phyloP scores from a whole-genome alignment of 1,284 basidiomycete genomes.

The Cryptococcus maquisensis region DNA sequence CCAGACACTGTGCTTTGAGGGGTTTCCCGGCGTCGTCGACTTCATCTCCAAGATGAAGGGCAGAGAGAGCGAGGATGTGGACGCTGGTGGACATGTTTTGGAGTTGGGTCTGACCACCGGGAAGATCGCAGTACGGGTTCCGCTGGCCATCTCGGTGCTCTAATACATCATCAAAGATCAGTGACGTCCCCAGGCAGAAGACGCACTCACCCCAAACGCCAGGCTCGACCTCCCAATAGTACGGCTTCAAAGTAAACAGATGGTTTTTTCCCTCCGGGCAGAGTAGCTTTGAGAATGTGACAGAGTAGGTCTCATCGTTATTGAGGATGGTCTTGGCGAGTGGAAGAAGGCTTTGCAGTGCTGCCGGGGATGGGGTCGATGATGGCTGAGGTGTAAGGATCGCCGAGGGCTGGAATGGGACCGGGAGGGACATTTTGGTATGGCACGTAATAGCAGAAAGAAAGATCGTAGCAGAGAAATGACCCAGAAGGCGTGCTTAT shows the following conservation, averaged over 20 bases:
- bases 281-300: constrained; percentile 21
- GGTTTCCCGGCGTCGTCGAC: neutral
- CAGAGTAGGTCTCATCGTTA: constrained; percentile 15
- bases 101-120: constrained; percentile 30
- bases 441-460: no score
- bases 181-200: neutral
- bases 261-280: constrained; percentile 26
- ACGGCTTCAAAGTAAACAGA: constrained; percentile 31
- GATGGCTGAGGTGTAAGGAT: constrained; percentile 6
- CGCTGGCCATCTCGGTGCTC: neutral
- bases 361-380: neutral
- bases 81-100: constrained; percentile 18
- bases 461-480: no score
- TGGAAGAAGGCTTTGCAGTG: constrained; percentile 8
- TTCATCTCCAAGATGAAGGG: constrained; percentile 5
- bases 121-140: constrained; percentile 22
- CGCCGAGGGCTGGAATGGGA: constrained; percentile 2
- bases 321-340: neutral
- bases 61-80: constrained; percentile 19
- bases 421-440: neutral
- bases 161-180: neutral
- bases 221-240: constrained; percentile 27
- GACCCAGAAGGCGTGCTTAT: no score
- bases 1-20: constrained; percentile 2
- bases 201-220: constrained; percentile 26